Evolutionary conservation across 169 alveolate genomes (phyloP).

Genomic region (Plasmodium gaboni): DNA sequence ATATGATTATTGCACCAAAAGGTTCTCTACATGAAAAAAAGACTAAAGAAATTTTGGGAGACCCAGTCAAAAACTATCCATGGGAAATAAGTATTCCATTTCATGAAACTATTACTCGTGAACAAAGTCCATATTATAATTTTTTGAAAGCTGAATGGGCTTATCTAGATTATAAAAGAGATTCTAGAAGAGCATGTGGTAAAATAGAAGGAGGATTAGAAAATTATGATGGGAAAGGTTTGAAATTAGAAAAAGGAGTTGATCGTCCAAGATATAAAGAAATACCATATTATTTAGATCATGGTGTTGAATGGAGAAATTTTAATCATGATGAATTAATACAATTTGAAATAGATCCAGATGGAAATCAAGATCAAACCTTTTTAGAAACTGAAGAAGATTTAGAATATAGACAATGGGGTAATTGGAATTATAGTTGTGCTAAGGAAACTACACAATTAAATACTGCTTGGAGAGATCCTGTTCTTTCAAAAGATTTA

Average conservation of each 20-base stretch:
- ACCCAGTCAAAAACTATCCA: conserved; percentile 58
- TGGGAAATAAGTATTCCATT: conserved; percentile 84
- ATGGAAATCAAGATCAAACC: conserved; percentile 83
- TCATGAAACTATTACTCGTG: conserved; percentile 79
- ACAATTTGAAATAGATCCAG: conserved; percentile 80
- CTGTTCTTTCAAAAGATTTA: conserved; percentile 56
- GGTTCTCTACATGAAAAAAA: conserved; percentile 75
- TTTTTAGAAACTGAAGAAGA: conserved; percentile 85
- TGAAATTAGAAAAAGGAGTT: conserved; percentile 79
- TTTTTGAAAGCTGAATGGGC: conserved; percentile 87
- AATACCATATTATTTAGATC: conserved; percentile 83
- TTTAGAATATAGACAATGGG: conserved; percentile 87
- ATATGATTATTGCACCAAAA: conserved; percentile 71
- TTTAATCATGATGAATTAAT: conserved; percentile 77
- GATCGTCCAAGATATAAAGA: conserved; percentile 84
- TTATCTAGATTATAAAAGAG: conserved; percentile 81
- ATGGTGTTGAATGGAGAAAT: conserved; percentile 83
- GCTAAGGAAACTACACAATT: conserved; percentile 72
- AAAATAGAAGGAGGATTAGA: conserved; percentile 85
- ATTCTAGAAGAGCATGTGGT: conserved; percentile 84
- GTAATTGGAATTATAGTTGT: conserved; percentile 79
- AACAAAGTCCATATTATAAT: conserved; percentile 68
- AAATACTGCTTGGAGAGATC: conserved; percentile 76
- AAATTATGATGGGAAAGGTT: conserved; percentile 86
- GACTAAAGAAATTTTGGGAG: conserved; percentile 33